Evolutionary conservation across 164 flowering plant species (phyloP), one percentile per base, ranked within the genome.

Genomic region (Magnolia officinalis): DNA sequence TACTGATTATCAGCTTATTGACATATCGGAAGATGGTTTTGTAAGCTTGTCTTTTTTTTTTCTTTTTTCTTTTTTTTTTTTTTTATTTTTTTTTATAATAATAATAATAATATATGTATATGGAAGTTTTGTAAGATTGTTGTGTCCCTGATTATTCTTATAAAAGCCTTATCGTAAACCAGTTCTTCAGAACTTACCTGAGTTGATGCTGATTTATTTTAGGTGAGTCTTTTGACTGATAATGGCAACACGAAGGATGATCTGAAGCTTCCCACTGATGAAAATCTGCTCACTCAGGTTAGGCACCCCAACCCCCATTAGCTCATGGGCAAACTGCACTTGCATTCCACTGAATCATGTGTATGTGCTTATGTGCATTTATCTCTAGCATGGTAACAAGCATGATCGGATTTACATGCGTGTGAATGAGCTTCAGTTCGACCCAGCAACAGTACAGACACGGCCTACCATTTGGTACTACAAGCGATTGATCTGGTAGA

Each of bases 1-100:
- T 77, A 85, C 85, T 72, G 90, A 87, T 71, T 88, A 83, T 70
- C 92, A 89, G 85, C 86, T 89, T 65, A 85, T 89, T 84, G 92
- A 89, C 64, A 88, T 89, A 11, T 82, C 89, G 70, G 90, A 88
- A 74, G 91, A 88, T 87, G 89, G 91, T 55, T 87, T 88, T 80
- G 88, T 86, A 78, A 75, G 86, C 80, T 45, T 21, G 2, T 64
- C 45, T 68, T 10, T 24, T 68, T 10, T 24, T 26, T 13, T 14
- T 13, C 11, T 11, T 67, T 26, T 2, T 16, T 1, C 18, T 26
- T 31, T 9, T 29, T 3, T 29, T 14, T 24, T 10, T 24, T 20
- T 65, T 9, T n/a, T n/a, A n/a, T n/a, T n/a, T n/a, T n/a, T n/a
- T n/a, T n/a, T n/a, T n/a, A n/a, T n/a, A n/a, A n/a, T n/a, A n/a